Base-by-base conservation (phyloP, 2,329 filamentous ascomycete species). In the Plectosphaerella plurivora region DNA sequence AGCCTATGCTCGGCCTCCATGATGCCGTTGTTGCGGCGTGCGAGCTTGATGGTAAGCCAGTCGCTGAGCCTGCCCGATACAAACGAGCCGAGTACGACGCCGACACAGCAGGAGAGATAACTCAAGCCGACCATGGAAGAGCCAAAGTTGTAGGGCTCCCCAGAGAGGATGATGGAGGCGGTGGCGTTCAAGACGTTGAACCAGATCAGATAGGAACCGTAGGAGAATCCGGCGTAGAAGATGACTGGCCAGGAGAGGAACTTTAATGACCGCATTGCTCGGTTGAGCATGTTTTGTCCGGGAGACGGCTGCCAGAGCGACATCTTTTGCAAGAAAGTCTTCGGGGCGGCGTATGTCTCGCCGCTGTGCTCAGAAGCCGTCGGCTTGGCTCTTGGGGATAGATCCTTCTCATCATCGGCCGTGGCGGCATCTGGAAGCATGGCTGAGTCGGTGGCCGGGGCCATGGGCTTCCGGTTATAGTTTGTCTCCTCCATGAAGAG, bases 401-500 rank as follows among this genome's bases (percentile, higher is more conserved):
- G n/a, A 24, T 11, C 20, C n/a, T 25, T 45, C 2, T 12, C 20
- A 18, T 18, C 41, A 18, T 44, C 55, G 55, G 57, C 50, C 11
- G 24, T 37, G 4, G 36, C 46, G 12, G 28, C 47, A 16, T 35
- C 55, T n/a, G n/a, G n/a, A n/a, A n/a, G n/a, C n/a, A n/a, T n/a
- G n/a, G n/a, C n/a, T n/a, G n/a, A n/a, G n/a, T 54, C 47, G 36
- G 52, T 51, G 12, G 20, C 55, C 15, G 36, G 44, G 35, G 47
- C 51, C 2, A n/a, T n/a, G n/a, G 35, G 9, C 28, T 24, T 47
- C 5, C 76, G 68, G 44, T 72, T 65, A 57, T 84, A 85, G 14
- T 75, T 75, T 7, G 80, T 81, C 61, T 86, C 82, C 56, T 84
- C 81, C 55, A 83, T 78, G 59, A 84, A 78, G 53, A 84, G 67